Conservation (phyloP, 2,329 filamentous ascomycete species). For the Fusarium sp. region DNA sequence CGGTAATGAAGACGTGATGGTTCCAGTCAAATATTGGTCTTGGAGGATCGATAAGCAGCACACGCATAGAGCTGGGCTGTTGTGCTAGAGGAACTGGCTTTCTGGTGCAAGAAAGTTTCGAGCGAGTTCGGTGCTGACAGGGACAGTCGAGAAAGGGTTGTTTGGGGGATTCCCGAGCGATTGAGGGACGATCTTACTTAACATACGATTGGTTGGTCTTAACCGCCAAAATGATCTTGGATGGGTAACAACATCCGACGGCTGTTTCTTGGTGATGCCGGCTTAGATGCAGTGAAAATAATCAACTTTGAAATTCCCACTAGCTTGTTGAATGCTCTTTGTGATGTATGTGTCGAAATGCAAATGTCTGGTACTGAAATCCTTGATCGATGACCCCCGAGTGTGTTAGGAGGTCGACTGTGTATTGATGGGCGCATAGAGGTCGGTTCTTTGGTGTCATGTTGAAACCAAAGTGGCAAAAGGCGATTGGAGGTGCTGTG, state of each 20-base stretch:
- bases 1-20: conserved; percentile 36
- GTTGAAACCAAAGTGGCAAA: neutral
- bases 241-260: conserved; percentile 26
- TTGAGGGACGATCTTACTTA: no score
- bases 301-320: conserved; percentile 20
- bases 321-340: neutral
- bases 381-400: neutral
- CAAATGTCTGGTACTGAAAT: neutral
- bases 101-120: conserved; percentile 11
- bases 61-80: neutral
- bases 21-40: conserved; percentile 28
- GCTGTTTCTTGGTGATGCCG: conserved; percentile 11
- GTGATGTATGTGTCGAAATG: conserved; percentile 1
- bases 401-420: neutral
- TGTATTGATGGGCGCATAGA: neutral
- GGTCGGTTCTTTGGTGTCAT: neutral
- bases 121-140: neutral
- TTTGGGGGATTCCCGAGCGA: conserved; percentile 24
- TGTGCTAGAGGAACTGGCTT: conserved; percentile 2
- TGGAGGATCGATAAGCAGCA: conserved; percentile 11
- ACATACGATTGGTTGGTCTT: no score
- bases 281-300: neutral
- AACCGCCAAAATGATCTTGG: neutral
- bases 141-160: neutral
- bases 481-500: neutral